Evolutionary conservation across 108 stramenopile genomes (phyloP), one percentile per base, ranked within the genome.

Genomic region (Skeletonema menzelii): DNA sequence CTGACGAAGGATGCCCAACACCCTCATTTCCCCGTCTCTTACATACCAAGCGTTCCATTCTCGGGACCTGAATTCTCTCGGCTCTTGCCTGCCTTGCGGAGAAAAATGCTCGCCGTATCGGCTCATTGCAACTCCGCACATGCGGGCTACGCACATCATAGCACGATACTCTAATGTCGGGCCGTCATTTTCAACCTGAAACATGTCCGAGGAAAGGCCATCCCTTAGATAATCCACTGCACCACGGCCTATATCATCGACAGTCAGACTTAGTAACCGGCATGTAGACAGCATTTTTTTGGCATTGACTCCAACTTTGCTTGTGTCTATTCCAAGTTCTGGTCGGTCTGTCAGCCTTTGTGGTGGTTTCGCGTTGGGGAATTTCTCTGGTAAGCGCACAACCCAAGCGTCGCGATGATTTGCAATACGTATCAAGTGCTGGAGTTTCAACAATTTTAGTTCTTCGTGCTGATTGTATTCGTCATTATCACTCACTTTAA

Each of bases 371-470:
- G 87, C 69, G 53, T 73, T 59, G 28, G 80, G 73, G 30, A 35
- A 53, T 34, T 82, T 72, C 46, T 87, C 79, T 20, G 81, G 73
- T 13, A 91, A 27, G 15, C 61, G 55, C 17, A 90, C 62, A n/a
- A 85, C 65, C 93, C 93, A 94, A n/a, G 59, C 67, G 11, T 75
- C 60, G 0, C 65, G 67, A 40, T 78, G 26, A 32, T 91, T 88
- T 35, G 91, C 91, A 44, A 91, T 79, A 3, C 76, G 73, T 32
- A 69, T 34, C 70, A 95, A 71, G 65, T 87, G 88, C 24, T 69
- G 61, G 27, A 80, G 73, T 55, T 95, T 95, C 63, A 91, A 80
- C 58, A 81, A 60, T 76, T 95, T 95, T 27, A 95, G 82, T 38
- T 73, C 61, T 70, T 63, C 71, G 8, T 73, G 61, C 8, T 22